Conservation (phyloP, 2,329 filamentous ascomycete species). For the Xylariomycetidae sp. region DNA sequence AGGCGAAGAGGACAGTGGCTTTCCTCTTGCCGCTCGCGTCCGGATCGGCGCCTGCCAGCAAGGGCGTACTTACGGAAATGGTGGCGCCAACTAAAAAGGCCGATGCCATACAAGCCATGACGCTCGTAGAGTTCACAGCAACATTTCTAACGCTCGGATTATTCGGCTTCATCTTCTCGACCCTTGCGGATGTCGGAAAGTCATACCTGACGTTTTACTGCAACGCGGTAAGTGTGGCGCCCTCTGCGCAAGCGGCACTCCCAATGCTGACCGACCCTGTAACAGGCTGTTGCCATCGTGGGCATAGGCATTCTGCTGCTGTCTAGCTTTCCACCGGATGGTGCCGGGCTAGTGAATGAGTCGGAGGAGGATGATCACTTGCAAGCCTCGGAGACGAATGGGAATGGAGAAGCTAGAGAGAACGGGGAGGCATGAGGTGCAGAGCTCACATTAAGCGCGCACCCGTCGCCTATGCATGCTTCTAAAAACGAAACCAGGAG, state of each 20-base stretch:
- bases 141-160: slow-evolving; percentile 16
- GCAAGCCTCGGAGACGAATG: too few relatives aligned
- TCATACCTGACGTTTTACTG: slow-evolving; percentile 21
- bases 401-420: too few relatives aligned
- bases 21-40: slow-evolving; percentile 20
- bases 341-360: slow-evolving; percentile 12
- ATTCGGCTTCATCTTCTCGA: slow-evolving; percentile 20
- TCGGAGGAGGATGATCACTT: background rate
- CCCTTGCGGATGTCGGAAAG: slow-evolving; percentile 14
- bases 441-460: too few relatives aligned
- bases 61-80: slow-evolving; percentile 21
- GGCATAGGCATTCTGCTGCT: slow-evolving; percentile 15
- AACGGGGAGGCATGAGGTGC: too few relatives aligned
- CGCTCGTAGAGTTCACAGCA: slow-evolving; percentile 17
- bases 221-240: slow-evolving; percentile 16
- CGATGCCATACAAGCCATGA: slow-evolving; percentile 21
- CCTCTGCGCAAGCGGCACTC: too few relatives aligned
- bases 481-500: too few relatives aligned
- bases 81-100: slow-evolving; percentile 16
- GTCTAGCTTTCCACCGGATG: slow-evolving; percentile 16
- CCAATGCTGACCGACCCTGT: too few relatives aligned
- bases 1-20: slow-evolving; percentile 9
- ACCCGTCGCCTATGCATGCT: too few relatives aligned
- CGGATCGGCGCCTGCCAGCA: slow-evolving; percentile 19
- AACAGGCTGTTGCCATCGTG: slow-evolving; percentile 17